These are phyloP conservation scores for Aegilops sharonensis DNA, from an alignment of 176 grass and related monocot species.

Conservation along the genomic window DNA sequence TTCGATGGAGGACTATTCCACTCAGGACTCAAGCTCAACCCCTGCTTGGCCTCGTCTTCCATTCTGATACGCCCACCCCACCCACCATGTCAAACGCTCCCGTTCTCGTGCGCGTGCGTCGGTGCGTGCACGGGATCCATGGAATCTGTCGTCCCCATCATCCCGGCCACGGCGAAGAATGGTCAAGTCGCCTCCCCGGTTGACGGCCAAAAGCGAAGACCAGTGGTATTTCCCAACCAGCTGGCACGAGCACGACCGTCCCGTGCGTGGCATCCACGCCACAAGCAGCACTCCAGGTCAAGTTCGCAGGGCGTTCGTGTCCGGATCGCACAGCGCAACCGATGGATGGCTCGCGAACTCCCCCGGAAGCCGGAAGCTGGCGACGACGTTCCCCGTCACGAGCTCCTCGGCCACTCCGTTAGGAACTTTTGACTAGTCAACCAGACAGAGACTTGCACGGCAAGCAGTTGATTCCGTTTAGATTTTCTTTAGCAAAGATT, in stretches of 20 bases:
- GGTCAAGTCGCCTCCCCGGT: background rate
- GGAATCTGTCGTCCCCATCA: background rate
- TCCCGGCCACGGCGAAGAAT: constrained; percentile 18
- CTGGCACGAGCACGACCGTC: background rate
- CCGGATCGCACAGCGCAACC: background rate
- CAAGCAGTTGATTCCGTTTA: background rate
- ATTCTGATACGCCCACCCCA: background rate
- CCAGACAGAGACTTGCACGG: background rate
- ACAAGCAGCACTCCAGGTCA: background rate
- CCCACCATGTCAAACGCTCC: background rate
- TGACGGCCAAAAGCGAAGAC: background rate
- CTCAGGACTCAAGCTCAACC: too few relatives aligned
- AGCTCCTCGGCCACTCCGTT: background rate
- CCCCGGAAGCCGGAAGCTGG: constrained; percentile 12
- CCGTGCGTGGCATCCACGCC: background rate
- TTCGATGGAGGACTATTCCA: background rate
- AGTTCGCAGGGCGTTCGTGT: background rate
- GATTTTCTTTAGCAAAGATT: too few relatives aligned
- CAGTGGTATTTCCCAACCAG: too few relatives aligned
- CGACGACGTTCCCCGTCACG: background rate
- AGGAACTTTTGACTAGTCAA: background rate
- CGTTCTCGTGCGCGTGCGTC: background rate
- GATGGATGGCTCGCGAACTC: background rate
- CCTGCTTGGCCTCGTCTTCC: background rate
- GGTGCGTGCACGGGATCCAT: background rate